phyloP scores from a whole-genome alignment of 148 eudicot species.

The Heliamphora exappendiculata region DNA sequence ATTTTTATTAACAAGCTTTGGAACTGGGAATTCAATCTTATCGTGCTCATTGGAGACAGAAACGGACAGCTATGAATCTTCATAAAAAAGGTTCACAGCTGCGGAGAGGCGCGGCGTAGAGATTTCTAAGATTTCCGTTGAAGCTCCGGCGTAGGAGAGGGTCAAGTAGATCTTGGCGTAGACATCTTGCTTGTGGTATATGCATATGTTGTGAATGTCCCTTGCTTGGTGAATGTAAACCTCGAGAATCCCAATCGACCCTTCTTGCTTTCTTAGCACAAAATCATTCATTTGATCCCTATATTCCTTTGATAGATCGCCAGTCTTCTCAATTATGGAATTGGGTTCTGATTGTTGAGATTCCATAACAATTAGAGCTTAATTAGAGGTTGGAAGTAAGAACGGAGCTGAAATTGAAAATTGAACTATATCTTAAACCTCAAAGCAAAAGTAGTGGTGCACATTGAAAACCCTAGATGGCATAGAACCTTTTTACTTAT shows the following conservation, averaged over 20 bases:
- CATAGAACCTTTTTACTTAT: too few species aligned
- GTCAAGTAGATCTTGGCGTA: constrained; percentile 79
- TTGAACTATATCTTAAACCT: too few species aligned
- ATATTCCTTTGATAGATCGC: not conserved
- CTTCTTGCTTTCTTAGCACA: constrained; percentile 12
- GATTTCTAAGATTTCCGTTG: constrained; percentile 54
- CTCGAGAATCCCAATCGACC: constrained; percentile 51
- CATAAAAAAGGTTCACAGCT: not conserved
- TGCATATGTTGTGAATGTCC: constrained; percentile 86
- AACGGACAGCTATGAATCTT: constrained; percentile 18
- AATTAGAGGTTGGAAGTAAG: too few species aligned
- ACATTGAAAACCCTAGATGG: too few species aligned
- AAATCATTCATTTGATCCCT: not conserved
- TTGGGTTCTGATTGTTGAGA: constrained; percentile 1
- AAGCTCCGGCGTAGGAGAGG: constrained; percentile 53
- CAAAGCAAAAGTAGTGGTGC: too few species aligned
- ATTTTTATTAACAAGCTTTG: constrained; percentile 56
- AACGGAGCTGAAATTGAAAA: too few species aligned
- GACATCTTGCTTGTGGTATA: constrained; percentile 90
- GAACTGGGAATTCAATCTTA: constrained; percentile 83
- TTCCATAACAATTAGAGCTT: too few species aligned
- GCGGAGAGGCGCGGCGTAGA: constrained; percentile 18
- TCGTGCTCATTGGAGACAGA: constrained; percentile 40
- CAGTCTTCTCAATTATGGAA: not conserved
- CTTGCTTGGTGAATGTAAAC: constrained; percentile 83